A percentile compares a stretch with the other conserved stretches of the same genome.
These are phyloP conservation scores for Lasiodiplodia sp. DNA, from an alignment of 2,329 filamentous ascomycete genomes.

Conservation along the genomic window DNA sequence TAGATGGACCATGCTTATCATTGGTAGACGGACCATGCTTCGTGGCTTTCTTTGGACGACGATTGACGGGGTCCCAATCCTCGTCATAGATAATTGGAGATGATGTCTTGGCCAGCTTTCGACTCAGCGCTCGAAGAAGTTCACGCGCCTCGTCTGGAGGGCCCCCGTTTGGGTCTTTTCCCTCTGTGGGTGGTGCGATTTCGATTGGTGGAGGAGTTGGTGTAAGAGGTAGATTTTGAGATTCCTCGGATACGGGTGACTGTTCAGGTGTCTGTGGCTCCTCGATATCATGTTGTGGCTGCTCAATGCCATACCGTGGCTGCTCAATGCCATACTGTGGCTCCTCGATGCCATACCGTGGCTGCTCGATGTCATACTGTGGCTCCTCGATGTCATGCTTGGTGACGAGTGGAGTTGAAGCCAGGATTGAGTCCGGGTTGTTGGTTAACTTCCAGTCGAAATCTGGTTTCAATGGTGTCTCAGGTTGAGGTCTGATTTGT, in stretches of 20 bases:
- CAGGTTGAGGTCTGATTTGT: not conserved
- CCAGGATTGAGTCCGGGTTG: not conserved
- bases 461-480: not conserved
- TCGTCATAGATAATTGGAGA: not conserved
- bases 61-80: not conserved
- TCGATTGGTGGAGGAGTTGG: no score
- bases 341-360: no score
- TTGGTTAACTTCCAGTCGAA: not conserved
- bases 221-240: no score
- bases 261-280: no score
- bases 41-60: not conserved
- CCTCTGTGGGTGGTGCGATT: not conserved
- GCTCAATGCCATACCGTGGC: no score
- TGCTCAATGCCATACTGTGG: no score
- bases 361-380: no score
- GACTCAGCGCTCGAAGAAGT: not conserved
- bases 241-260: no score
- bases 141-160: not conserved
- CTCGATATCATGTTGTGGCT: no score
- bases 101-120: not conserved
- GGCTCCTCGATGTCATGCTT: no score
- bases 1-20: not conserved
- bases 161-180: not conserved
- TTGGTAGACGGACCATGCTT: not conserved
- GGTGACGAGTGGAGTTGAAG: not conserved